Evolutionary conservation across 2,329 filamentous ascomycete species (phyloP), one percentile per base, ranked within the genome.

Genomic region (Fusarium lateritium): DNA sequence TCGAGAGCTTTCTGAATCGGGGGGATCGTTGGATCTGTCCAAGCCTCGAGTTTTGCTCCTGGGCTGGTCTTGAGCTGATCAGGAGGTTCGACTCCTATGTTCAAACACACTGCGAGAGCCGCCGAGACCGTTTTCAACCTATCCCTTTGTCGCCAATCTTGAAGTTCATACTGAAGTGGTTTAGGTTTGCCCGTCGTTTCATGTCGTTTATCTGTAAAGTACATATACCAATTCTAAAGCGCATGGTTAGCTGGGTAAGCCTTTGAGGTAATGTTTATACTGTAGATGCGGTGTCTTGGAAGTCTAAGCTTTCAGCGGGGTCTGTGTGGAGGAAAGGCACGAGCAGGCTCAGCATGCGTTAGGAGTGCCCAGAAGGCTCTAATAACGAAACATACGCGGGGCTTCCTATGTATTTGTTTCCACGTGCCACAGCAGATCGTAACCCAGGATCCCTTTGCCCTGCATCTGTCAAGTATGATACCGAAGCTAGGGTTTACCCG

Each of bases 81-180:
- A 2, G 96, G 96, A 15, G 96, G 96, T 77, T 99, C 96, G 43
- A 99, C 96, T 50, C 96, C 96, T 49, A 99, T 97, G 73, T 99
- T 99, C 60, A 99, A 85, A 79, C 96, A 99, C 49, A 99, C 91
- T 0, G 94, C 94, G 38, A 99, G 88, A 33, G 97, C 94, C 22
- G 96, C 96, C 19, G 94, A 98, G 7, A 99, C 94, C 0, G 96
- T 99, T 83, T 99, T 99, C 66, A 98, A 85, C 15, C 96, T 89
- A 79, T 99, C 96, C 72, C 94, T 91, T 92, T 98, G 98, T 61
- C 96, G 92, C 96, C 96, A 99, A 78, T 98, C 96, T 77, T 97
- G 92, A 7, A 97, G 83, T 67, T 89, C 85, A 71, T 88, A 88
- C 26, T 82, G 79, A 19, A 85, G 86, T 53, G 89, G 86, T 77